Conservation (phyloP, 2,329 filamentous ascomycete genomes). For the Alternaria dauci region DNA sequence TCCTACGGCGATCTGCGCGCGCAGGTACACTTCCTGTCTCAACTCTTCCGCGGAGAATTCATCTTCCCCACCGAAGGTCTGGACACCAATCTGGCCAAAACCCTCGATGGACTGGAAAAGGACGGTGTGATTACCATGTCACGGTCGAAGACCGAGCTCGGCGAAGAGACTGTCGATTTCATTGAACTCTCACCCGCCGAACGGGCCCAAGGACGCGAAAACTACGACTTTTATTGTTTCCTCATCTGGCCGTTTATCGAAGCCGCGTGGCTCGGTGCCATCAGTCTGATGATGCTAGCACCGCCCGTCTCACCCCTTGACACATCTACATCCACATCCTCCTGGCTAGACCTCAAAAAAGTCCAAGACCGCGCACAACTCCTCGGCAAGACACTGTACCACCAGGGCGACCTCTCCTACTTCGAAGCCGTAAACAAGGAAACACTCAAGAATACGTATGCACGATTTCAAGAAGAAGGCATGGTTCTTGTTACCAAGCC, state of each 20-base stretch:
- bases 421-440: constrained; percentile 99
- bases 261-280: constrained; percentile 87
- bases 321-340: constrained; percentile 49
- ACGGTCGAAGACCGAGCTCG: constrained; percentile 47
- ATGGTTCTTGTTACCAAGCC: constrained; percentile 77
- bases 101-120: constrained; percentile 76
- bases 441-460: constrained; percentile 91
- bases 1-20: constrained; percentile 74
- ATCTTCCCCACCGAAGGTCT: constrained; percentile 93
- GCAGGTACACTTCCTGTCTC: constrained; percentile 86
- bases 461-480: constrained; percentile 87
- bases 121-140: constrained; percentile 79
- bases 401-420: constrained; percentile 95
- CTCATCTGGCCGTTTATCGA: constrained; percentile 98
- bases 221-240: constrained; percentile 99
- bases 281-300: constrained; percentile 85
- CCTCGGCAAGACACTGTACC: constrained; percentile 92
- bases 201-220: constrained; percentile 81
- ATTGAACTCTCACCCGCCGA: constrained; percentile 81
- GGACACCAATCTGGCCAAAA: constrained; percentile 79
- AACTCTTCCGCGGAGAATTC: constrained; percentile 94
- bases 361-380: constrained; percentile 84
- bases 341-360: constrained; percentile 80
- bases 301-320: constrained; percentile 64
- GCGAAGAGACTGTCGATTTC: constrained; percentile 63